Conservation (phyloP, 169 alveolate genomes). For the Eimeria necatrix region DNA sequence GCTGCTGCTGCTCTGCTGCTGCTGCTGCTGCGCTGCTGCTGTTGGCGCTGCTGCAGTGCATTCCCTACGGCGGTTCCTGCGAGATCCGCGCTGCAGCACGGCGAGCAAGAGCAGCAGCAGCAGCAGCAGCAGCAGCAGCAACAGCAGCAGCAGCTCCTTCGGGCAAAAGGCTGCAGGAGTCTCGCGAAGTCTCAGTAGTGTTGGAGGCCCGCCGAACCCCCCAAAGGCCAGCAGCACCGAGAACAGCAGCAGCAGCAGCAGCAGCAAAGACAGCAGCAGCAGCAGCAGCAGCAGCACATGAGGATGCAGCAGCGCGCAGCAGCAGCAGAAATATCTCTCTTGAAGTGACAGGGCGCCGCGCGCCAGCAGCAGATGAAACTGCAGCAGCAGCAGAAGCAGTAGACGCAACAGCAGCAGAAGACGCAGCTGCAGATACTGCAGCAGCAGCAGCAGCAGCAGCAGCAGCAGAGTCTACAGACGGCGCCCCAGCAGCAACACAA, state of each 20-base stretch:
- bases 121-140: slow-evolving; percentile 22
- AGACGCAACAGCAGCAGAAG: neutral
- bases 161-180: neutral
- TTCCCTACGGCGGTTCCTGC: neutral
- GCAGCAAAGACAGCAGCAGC: neutral
- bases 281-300: neutral
- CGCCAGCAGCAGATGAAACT: neutral
- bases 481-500: neutral
- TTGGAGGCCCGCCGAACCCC: neutral
- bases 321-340: neutral
- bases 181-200: neutral
- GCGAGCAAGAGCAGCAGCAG: slow-evolving; percentile 23
- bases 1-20: slow-evolving; percentile 8
- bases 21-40: slow-evolving; percentile 25
- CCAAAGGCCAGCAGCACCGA: neutral
- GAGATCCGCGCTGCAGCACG: slow-evolving; percentile 40
- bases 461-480: neutral
- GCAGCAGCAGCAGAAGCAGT: neutral
- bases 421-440: neutral
- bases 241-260: slow-evolving; percentile 38
- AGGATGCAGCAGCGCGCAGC: neutral
- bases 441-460: neutral
- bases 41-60: neutral
- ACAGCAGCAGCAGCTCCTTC: slow-evolving; percentile 7
- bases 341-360: neutral